A percentile compares a stretch with the other conserved stretches of the same genome.
Conservation (phyloP, 176 grass and related monocot species). For the Pontederia crassipes region DNA sequence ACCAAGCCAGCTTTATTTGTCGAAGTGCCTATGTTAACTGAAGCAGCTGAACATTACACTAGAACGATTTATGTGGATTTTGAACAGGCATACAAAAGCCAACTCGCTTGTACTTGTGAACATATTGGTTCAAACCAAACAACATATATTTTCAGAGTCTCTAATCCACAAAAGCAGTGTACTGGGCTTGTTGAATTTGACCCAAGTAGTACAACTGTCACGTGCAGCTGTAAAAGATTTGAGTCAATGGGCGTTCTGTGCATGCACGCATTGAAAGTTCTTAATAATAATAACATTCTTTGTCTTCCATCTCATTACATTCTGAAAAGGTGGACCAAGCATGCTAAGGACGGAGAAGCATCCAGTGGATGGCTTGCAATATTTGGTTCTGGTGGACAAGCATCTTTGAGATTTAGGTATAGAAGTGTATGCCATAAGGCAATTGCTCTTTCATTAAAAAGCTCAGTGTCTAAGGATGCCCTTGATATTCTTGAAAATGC, state of each 20-base stretch:
- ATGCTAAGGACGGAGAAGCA: conserved; percentile 25
- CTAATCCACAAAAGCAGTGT: conserved; percentile 31
- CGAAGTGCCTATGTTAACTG: conserved; percentile 34
- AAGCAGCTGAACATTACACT: conserved; percentile 38
- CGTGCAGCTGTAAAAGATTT: conserved; percentile 45
- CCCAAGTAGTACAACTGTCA: conserved; percentile 16
- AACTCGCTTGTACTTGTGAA: conserved; percentile 40
- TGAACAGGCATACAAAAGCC: conserved; percentile 41
- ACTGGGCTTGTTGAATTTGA: conserved; percentile 27
- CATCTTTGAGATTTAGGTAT: conserved; percentile 8
- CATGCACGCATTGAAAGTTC: conserved; percentile 44
- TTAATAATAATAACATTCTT: conserved; percentile 51
- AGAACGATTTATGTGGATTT: conserved; percentile 27
- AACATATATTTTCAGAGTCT: conserved; percentile 25
- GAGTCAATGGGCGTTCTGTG: conserved; percentile 36
- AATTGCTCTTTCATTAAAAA: conserved; percentile 25
- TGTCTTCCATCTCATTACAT: conserved; percentile 25
- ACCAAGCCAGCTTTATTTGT: conserved; percentile 30
- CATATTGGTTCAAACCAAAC: conserved; percentile 18
- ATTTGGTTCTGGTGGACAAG: conserved; percentile 5
- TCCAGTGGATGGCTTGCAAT: background rate
- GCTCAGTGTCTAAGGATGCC: conserved; percentile 24
- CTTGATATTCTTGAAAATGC: conserved; percentile 33
- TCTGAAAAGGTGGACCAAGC: conserved; percentile 32
- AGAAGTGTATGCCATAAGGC: conserved; percentile 26